Evolutionary conservation across 495 filamentous ascomycete genomes (phyloP).

Genomic region (Paragyromitra xinjiangensis): DNA sequence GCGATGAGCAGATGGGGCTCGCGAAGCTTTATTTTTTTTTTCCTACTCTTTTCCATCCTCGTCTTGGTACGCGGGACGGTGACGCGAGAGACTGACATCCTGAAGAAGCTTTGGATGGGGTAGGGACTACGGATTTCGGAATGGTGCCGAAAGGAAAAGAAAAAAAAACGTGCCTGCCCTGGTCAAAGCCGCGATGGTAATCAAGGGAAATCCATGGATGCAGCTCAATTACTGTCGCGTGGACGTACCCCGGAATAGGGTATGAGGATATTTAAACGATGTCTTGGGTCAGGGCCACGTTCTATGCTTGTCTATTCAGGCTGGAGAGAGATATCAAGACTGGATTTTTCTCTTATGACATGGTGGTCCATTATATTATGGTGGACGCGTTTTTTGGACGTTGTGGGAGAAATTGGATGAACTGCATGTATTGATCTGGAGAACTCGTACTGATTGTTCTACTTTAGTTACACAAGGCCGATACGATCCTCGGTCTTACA

Average conservation of each 20-base stretch:
- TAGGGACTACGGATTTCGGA: constrained; percentile 42
- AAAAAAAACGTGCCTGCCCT: constrained; percentile 33
- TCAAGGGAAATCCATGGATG: constrained; percentile 34
- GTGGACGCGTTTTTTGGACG: background rate
- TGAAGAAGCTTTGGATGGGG: constrained; percentile 37
- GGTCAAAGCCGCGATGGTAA: constrained; percentile 28
- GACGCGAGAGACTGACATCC: constrained; percentile 21
- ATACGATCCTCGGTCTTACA: constrained; percentile 12
- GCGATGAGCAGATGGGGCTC: constrained; percentile 42
- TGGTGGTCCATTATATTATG: background rate
- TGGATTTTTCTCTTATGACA: constrained; percentile 1
- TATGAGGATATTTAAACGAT: constrained; percentile 22
- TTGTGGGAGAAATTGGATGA: background rate
- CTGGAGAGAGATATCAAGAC: constrained; percentile 23
- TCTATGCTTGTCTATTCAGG: constrained; percentile 8
- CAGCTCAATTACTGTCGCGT: constrained; percentile 33
- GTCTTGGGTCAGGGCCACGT: constrained; percentile 40
- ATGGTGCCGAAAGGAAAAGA: constrained; percentile 33
- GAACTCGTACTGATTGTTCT: background rate
- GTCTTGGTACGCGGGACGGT: constrained; percentile 26
- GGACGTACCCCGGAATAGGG: constrained; percentile 33
- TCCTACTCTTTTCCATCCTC: background rate
- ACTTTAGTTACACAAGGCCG: constrained; percentile 23
- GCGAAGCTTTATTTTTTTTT: constrained; percentile 27
- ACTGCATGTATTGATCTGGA: background rate